These are phyloP conservation scores for Monosporozyma aerobia DNA, from an alignment of 805 yeast species.

Conservation along the genomic window DNA sequence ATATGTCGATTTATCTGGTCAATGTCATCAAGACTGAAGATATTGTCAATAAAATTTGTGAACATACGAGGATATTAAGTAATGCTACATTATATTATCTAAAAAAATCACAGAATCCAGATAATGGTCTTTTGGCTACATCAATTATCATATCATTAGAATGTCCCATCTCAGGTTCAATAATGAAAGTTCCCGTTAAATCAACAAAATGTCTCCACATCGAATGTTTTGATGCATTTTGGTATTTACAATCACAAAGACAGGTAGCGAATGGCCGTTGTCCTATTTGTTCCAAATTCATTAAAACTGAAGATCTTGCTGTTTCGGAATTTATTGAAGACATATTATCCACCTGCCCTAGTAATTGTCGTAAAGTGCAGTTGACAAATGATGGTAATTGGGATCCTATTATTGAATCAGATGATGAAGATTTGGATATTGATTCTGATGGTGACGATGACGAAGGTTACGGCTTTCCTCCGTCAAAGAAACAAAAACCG, in stretches of 20 bases:
- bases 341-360: constrained; percentile 46
- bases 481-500: neutral
- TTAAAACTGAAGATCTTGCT: constrained; percentile 50
- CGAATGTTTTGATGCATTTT: constrained; percentile 81
- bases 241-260: constrained; percentile 63
- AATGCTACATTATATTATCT: constrained; percentile 44
- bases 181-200: constrained; percentile 64
- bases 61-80: constrained; percentile 41
- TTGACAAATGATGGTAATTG: constrained; percentile 71
- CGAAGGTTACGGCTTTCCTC: neutral
- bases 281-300: constrained; percentile 59
- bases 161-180: constrained; percentile 69
- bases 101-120: constrained; percentile 29
- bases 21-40: neutral
- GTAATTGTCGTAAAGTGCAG: constrained; percentile 54
- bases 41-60: neutral
- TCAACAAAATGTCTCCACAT: constrained; percentile 68
- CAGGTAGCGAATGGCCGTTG: constrained; percentile 83
- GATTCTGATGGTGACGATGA: neutral
- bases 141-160: constrained; percentile 56
- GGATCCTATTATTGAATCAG: constrained; percentile 33
- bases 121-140: constrained; percentile 61
- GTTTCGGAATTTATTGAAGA: constrained; percentile 66
- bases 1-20: neutral
- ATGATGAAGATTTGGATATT: neutral